These are phyloP conservation scores for Tetrahymena borealis DNA, from an alignment of 73 alveolate species.

Conservation along the genomic window DNA sequence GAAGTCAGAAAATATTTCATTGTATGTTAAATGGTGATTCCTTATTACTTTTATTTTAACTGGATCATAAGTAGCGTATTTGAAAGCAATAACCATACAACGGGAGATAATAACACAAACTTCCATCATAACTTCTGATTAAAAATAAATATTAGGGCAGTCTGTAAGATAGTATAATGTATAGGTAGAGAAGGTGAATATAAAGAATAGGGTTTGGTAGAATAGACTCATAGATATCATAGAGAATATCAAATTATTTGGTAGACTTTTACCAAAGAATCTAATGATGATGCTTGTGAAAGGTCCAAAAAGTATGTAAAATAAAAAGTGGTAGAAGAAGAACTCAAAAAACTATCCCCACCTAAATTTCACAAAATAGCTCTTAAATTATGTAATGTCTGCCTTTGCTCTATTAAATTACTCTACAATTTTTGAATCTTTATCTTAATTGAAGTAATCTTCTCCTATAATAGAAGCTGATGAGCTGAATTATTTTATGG, in stretches of 20 bases:
- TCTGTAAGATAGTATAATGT: background rate
- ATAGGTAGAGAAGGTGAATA: background rate
- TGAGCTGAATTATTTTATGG: background rate
- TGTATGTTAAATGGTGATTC: background rate
- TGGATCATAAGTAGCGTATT: background rate
- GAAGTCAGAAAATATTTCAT: background rate
- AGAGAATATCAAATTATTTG: background rate
- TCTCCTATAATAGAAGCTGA: background rate
- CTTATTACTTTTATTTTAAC: background rate
- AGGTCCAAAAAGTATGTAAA: background rate
- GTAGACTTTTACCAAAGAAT: background rate
- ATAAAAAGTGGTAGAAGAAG: background rate
- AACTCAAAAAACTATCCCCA: background rate
- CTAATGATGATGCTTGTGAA: background rate
- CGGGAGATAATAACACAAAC: background rate
- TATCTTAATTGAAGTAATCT: background rate
- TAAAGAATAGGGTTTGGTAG: background rate
- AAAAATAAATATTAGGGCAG: background rate
- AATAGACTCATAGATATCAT: background rate
- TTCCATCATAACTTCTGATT: background rate
- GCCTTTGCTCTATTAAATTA: background rate
- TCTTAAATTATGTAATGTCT: background rate
- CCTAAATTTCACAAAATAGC: background rate
- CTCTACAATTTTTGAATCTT: background rate
- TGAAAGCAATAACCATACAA: background rate